Base-by-base conservation (phyloP, 108 stramenopile genomes). In the Nitzschia sp. region DNA sequence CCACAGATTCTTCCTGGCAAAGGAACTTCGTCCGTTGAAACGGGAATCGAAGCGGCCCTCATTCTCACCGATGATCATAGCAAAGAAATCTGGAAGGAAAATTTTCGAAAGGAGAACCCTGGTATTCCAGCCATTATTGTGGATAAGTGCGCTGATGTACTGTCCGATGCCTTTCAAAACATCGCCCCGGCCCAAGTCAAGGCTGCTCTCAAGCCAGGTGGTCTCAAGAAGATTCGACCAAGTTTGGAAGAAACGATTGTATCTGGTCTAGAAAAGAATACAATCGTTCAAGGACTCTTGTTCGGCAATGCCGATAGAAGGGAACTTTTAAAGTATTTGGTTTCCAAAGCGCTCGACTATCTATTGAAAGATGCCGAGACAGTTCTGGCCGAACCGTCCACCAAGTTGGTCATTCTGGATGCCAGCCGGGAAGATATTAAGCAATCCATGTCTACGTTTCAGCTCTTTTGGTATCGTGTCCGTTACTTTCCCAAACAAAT, bases 391-490 rank as follows among this genome's bases (percentile, higher is more conserved):
- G 38, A 41, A 22, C 71, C 71, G 0, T 10, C 6, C 5, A 29
- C 11, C n/a, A 63, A 72, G 37, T 41, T 72, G n/a, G 43, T 15
- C 42, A 58, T 26, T 0, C 26, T 72, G 39, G 71, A 72, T n/a
- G 52, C 22, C 10, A 41, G 56, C 12, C 40, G 42, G 14, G 21
- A 37, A 19, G 20, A 72, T 0, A 55, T 72, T 43, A 53, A 56
- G 41, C 6, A 37, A 5, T 48, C 15, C 50, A 72, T 72, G 71
- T 46, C 62, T 12, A 21, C 56, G 8, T 50, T 54, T 24, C 17
- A 72, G 29, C 21, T 72, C 24, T 19, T 55, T 21, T 63, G 63
- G 63, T 72, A 72, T 40, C 71, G 56, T 10, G 24, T 72, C 3
- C 0, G 44, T 7, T 46, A 64, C 21, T 38, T 52, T 34, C 54